Evolutionary conservation across 2,329 filamentous ascomycete genomes (phyloP).

Genomic region (Epichloe amarillans): DNA sequence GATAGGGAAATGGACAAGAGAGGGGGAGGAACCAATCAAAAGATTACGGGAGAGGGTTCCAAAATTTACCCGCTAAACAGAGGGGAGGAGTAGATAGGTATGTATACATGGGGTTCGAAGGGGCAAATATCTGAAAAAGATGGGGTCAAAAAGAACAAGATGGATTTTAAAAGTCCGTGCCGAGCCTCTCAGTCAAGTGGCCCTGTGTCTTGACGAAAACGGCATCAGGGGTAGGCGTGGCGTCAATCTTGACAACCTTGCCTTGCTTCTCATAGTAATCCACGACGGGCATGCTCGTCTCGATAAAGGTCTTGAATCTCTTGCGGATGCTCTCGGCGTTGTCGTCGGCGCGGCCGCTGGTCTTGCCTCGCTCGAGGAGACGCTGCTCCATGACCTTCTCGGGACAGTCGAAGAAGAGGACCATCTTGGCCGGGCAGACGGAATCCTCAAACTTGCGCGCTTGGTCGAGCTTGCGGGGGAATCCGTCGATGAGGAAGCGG

Average conservation of each 20-base stretch:
- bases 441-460: constrained; percentile 83
- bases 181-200: constrained; percentile 35
- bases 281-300: constrained; percentile 96
- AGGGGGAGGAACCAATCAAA: neutral
- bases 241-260: constrained; percentile 69
- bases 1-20: too few relatives aligned
- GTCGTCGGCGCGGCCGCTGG: constrained; percentile 80
- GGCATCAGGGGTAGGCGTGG: constrained; percentile 51
- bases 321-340: constrained; percentile 94
- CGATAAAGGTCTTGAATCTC: constrained; percentile 84
- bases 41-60: too few relatives aligned
- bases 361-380: constrained; percentile 81
- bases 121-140: neutral
- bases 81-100: neutral
- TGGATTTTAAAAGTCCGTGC: constrained; percentile 19
- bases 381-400: constrained; percentile 78
- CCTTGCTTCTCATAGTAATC: constrained; percentile 65
- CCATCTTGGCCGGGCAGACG: constrained; percentile 72
- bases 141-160: neutral
- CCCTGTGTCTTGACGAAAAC: constrained; percentile 42
- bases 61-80: too few relatives aligned
- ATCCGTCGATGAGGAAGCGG: constrained; percentile 70
- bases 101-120: neutral
- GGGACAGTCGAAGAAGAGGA: constrained; percentile 88
- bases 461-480: constrained; percentile 96